Evolutionary conservation across 805 yeast genomes (phyloP).

Genomic region (Candida oleophila): DNA sequence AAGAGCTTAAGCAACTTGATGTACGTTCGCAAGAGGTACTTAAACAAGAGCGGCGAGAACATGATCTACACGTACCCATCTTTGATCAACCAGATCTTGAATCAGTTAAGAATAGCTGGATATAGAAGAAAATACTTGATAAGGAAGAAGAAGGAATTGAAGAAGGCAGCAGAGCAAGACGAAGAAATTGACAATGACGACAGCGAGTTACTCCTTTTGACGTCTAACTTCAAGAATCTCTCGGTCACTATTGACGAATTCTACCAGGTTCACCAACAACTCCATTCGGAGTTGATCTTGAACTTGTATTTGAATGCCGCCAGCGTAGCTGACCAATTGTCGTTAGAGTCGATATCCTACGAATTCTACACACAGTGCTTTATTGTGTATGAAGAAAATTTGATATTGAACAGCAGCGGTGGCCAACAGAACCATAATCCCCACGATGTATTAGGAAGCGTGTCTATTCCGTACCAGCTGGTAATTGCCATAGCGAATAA

Average conservation of each 20-base stretch:
- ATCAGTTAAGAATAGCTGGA: conserved; percentile 51
- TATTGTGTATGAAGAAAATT: conserved; percentile 70
- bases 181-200: conserved; percentile 10
- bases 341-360: conserved; percentile 69
- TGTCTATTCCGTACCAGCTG: conserved; percentile 51
- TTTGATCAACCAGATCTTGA: conserved; percentile 59
- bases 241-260: conserved; percentile 71
- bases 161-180: conserved; percentile 14
- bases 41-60: conserved; percentile 55
- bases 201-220: conserved; percentile 25
- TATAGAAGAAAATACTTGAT: conserved; percentile 25
- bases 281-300: conserved; percentile 36
- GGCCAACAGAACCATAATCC: conserved; percentile 20
- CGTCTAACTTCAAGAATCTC: conserved; percentile 68
- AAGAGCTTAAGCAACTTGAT: conserved; percentile 31
- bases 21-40: conserved; percentile 40
- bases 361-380: conserved; percentile 90
- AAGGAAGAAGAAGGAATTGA: conserved; percentile 23
- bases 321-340: conserved; percentile 73
- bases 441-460: conserved; percentile 39
- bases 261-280: conserved; percentile 37
- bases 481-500: conserved; percentile 46
- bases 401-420: conserved; percentile 25
- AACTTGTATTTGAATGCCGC: conserved; percentile 66
- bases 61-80: conserved; percentile 75